Percentiles rank a stretch among this genome's conserved stretches.
phyloP scores from a whole-genome alignment of 108 stramenopile species.

The Chaetoceros tenuissimus region DNA sequence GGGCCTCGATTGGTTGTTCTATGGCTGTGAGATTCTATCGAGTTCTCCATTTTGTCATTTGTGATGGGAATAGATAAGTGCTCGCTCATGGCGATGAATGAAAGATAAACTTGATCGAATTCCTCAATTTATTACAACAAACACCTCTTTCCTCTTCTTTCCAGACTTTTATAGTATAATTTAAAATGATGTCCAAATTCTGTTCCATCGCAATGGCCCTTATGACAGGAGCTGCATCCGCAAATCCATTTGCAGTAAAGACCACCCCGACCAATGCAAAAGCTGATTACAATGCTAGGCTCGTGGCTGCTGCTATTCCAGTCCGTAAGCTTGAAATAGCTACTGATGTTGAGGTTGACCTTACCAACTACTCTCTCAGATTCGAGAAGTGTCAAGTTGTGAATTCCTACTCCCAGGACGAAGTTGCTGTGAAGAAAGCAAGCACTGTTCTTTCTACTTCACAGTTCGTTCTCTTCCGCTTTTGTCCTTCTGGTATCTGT shows the following conservation, averaged over 20 bases:
- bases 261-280: slow-evolving; percentile 38
- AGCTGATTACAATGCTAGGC: slow-evolving; percentile 37
- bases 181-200: too few species aligned
- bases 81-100: too few species aligned
- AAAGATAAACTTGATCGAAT: too few species aligned
- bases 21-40: too few species aligned
- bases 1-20: too few species aligned
- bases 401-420: slow-evolving; percentile 58
- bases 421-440: slow-evolving; percentile 47
- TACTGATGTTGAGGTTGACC: slow-evolving; percentile 46
- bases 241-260: slow-evolving; percentile 53
- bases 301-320: slow-evolving; percentile 44
- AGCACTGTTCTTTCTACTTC: slow-evolving; percentile 55
- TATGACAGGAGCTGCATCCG: slow-evolving; percentile 15
- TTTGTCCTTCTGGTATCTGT: slow-evolving; percentile 63
- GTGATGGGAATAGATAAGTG: too few species aligned
- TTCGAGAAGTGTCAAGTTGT: slow-evolving; percentile 85
- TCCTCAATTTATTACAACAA: too few species aligned
- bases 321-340: slow-evolving; percentile 53
- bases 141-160: too few species aligned
- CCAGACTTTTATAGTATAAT: too few species aligned
- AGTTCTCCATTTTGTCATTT: too few species aligned
- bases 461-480: slow-evolving; percentile 78
- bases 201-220: slow-evolving; percentile 10
- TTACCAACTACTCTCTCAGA: slow-evolving; percentile 66